Conservation (phyloP, 352 stramenopile genomes). For the Phytopythium boreale region DNA sequence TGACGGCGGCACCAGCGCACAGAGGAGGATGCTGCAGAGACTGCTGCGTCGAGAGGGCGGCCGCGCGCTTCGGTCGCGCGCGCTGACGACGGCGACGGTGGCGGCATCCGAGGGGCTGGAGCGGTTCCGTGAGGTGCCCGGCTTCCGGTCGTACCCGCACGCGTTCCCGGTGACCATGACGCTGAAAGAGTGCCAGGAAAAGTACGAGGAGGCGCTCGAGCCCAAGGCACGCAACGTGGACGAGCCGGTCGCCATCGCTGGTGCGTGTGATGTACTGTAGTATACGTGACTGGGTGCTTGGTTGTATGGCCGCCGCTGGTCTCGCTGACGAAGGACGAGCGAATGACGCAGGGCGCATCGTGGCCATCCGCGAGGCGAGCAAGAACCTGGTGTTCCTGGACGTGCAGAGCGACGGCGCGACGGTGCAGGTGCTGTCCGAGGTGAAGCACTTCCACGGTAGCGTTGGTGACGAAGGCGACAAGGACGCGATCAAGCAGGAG, state of each 20-base stretch:
- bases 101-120: constrained; percentile 36
- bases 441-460: constrained; percentile 64
- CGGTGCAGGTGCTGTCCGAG: constrained; percentile 76
- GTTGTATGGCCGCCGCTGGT: not conserved
- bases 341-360: constrained; percentile 43
- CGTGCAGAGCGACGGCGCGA: constrained; percentile 57
- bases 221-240: constrained; percentile 58
- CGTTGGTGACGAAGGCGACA: constrained; percentile 23
- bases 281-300: not conserved
- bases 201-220: constrained; percentile 42
- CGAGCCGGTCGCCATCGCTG: constrained; percentile 53
- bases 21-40: not conserved
- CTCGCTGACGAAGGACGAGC: not conserved
- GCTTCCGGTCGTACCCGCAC: constrained; percentile 63
- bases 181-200: constrained; percentile 51
- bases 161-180: constrained; percentile 67
- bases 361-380: constrained; percentile 73
- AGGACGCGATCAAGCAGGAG: constrained; percentile 35
- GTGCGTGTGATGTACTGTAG: constrained; percentile 15
- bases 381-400: constrained; percentile 86
- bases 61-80: not conserved
- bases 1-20: too few relatives aligned
- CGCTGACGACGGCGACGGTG: constrained; percentile 2
- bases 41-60: not conserved
- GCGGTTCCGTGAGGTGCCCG: constrained; percentile 49